Percentiles rank a stretch among this genome's conserved stretches.
Conservation (phyloP, 495 filamentous ascomycete species). For the Stereocaulon alpinum region DNA sequence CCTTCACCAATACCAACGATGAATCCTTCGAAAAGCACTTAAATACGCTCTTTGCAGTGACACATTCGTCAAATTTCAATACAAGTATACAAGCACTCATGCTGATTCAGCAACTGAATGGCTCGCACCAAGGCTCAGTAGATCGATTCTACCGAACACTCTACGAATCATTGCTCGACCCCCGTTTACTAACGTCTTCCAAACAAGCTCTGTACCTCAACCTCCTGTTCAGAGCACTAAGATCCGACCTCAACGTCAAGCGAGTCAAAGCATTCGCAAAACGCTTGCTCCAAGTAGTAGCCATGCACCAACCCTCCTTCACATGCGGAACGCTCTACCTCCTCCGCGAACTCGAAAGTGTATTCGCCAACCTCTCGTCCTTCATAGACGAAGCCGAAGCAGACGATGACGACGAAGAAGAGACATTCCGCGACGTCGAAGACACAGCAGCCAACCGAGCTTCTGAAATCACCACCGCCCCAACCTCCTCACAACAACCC, state of each 20-base stretch:
- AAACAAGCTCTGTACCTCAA: constrained; percentile 95
- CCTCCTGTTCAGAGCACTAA: constrained; percentile 75
- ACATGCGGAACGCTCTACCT: constrained; percentile 82
- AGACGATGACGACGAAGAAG: constrained; percentile 59
- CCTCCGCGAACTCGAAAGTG: constrained; percentile 65
- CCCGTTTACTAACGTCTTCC: constrained; percentile 75
- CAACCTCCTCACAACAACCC: constrained; percentile 1
- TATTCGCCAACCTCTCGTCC: constrained; percentile 62
- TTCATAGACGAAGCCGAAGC: constrained; percentile 61
- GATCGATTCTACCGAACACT: constrained; percentile 92
- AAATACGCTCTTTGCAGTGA: constrained; percentile 86
- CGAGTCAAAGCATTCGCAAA: constrained; percentile 93
- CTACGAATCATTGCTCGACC: constrained; percentile 89
- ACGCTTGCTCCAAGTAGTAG: constrained; percentile 74
- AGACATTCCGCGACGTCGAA: constrained; percentile 53
- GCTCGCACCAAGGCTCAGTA: constrained; percentile 61
- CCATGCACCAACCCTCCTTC: constrained; percentile 84
- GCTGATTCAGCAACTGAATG: constrained; percentile 85
- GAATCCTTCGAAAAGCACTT: constrained; percentile 75
- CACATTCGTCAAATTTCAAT: constrained; percentile 97
- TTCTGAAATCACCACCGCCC: constrained; percentile 18
- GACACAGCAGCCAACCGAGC: constrained; percentile 36
- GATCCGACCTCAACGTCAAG: constrained; percentile 73
- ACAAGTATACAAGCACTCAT: constrained; percentile 93
- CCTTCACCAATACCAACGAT: constrained; percentile 75